phyloP scores from a whole-genome alignment of 2,329 filamentous ascomycete species.

The Fusarium ambrosium region DNA sequence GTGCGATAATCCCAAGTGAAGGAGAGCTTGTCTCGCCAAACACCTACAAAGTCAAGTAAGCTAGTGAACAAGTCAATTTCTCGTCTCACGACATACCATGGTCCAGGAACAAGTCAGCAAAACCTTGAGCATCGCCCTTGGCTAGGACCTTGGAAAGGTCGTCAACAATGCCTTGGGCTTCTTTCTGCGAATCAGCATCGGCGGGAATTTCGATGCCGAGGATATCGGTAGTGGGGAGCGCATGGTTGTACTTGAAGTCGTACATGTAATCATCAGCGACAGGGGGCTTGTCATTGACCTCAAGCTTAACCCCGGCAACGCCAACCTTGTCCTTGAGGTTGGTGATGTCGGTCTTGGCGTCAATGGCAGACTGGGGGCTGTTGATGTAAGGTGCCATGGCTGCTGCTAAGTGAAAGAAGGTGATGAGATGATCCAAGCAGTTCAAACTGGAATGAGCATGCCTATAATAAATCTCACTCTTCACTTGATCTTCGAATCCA shows the following conservation, averaged over 20 bases:
- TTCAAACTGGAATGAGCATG: not conserved
- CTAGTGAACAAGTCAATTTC: conserved; percentile 3
- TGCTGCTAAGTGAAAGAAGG: conserved; percentile 6
- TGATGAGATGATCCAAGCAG: not conserved
- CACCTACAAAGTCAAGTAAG: conserved; percentile 41
- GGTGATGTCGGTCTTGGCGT: not conserved
- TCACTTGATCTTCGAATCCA: not conserved
- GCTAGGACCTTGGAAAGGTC: conserved; percentile 19
- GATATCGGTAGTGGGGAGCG: conserved; percentile 46
- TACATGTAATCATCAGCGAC: conserved; percentile 58
- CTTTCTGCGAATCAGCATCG: conserved; percentile 26
- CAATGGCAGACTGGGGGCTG: conserved; percentile 2
- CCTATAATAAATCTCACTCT: not conserved
- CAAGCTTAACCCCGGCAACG: conserved; percentile 4
- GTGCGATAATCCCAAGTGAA: conserved; percentile 55
- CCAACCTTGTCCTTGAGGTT: conserved; percentile 8
- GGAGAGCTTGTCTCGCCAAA: conserved; percentile 54
- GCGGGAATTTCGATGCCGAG: conserved; percentile 49
- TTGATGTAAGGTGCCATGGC: conserved; percentile 17
- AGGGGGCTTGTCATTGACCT: conserved; percentile 10
- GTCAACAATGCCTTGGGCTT: conserved; percentile 41
- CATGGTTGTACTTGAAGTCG: conserved; percentile 57
- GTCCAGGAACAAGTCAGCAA: conserved; percentile 11
- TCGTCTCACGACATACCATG: not conserved
- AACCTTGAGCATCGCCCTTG: conserved; percentile 1